Evolutionary conservation across 106 monocot genomes (phyloP).

Genomic region (Dioscorea dumetorum): DNA sequence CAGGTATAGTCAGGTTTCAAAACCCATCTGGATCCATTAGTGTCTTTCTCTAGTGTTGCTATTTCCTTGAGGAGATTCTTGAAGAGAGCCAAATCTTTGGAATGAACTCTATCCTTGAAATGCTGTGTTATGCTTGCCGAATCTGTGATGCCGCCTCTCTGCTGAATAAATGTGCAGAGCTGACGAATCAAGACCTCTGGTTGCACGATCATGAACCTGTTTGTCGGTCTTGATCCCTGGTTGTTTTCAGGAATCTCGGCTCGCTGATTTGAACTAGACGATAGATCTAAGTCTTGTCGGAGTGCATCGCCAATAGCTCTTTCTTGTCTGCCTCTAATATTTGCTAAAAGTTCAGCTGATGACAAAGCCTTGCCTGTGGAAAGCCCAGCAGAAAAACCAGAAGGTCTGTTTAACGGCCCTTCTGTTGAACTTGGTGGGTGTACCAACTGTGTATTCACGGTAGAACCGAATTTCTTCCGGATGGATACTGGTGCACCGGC

Average conservation of each 20-base stretch:
- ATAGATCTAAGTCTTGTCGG: conserved; percentile 35
- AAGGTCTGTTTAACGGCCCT: conserved; percentile 17
- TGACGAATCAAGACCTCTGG: conserved; percentile 85
- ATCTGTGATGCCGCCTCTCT: conserved; percentile 51
- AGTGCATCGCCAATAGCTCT: conserved; percentile 53
- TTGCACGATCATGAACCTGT: conserved; percentile 28
- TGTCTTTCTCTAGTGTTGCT: conserved; percentile 47
- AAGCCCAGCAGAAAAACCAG: conserved; percentile 43
- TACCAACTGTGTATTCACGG: conserved; percentile 33
- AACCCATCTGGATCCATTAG: conserved; percentile 57
- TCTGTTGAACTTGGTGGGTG: conserved; percentile 17
- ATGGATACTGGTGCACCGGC: conserved; percentile 75
- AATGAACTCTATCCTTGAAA: conserved; percentile 59
- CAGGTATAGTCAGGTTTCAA: conserved; percentile 53
- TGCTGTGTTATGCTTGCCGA: conserved; percentile 64
- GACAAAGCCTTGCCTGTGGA: conserved; percentile 55
- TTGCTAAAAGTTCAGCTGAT: conserved; percentile 67
- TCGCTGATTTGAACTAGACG: conserved; percentile 19
- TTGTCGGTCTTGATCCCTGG: conserved; percentile 13
- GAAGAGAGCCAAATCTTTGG: conserved; percentile 61
- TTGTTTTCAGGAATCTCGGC: conserved; percentile 2
- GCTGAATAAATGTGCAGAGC: conserved; percentile 76
- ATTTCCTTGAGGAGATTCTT: conserved; percentile 88
- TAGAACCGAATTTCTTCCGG: conserved; percentile 62
- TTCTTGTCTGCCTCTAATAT: conserved; percentile 51